Evolutionary conservation across 176 grass and related monocot genomes (phyloP), one percentile per base, ranked within the genome.

Genomic region (Oryza officinalis): DNA sequence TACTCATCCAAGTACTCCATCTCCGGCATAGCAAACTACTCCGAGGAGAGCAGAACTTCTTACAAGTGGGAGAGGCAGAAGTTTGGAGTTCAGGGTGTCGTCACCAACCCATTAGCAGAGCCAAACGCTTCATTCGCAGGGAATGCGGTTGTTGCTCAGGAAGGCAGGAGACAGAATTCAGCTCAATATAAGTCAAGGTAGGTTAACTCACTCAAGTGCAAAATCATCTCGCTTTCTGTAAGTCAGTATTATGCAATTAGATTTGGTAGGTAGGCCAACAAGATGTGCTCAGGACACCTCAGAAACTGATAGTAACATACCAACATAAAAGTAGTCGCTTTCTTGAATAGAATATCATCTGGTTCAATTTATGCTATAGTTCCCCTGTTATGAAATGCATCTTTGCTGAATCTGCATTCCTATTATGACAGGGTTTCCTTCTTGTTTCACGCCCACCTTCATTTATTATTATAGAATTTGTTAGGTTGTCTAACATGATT

Each of bases 71-170:
- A 92, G 73, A 81, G 77, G 65, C 91, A 93, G 84, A 87, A 92
- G 28, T 87, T 95, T 75, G 87, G 89, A 77, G 82, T 28, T 72
- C 80, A 90, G 50, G 80, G 91, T 13, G 93, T 99, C 2, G 71
- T 94, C 64, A 87, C 87, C 81, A 99, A 99, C 59, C 96, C 96
- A 28, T 80, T 98, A 31, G 93, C 96, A 7, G 89, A 93, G 82
- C 37, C 83, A n/a, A 98, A 88, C 13, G 23, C 83, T 77, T 78
- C 92, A 63, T 85, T 85, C 74, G 57, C 80, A 28, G 68, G 85
- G 30, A 85, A 44, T 45, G 26, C 45, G 6, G 30, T 82, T 41
- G 67, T 77, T 78, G 14, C 40, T 40, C 81, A 76, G 73, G 79
- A 90, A 74, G 86, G 80, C 31, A 95, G 78, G 71, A 84, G 89